Evolutionary conservation across 176 grass and related monocot genomes (phyloP).

Genomic region (Zizania latifolia): DNA sequence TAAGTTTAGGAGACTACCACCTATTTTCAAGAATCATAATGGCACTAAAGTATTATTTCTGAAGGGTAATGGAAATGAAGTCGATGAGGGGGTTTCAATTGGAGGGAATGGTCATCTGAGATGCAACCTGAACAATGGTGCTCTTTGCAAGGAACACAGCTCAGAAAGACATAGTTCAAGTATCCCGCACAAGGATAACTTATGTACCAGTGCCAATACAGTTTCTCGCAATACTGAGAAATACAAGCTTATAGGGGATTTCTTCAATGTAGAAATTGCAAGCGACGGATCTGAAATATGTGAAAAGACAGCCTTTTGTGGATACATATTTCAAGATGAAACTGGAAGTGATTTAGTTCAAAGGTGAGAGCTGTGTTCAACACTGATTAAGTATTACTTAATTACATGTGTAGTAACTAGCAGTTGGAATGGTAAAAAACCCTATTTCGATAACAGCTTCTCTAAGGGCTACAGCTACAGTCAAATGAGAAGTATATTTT

Average conservation of each 20-base stretch:
- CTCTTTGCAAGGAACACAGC: slow-evolving; percentile 15
- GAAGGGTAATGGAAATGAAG: slow-evolving; percentile 24
- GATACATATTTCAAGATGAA: slow-evolving; percentile 60
- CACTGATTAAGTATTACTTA: slow-evolving; percentile 17
- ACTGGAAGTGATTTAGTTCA: slow-evolving; percentile 30
- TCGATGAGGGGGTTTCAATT: slow-evolving; percentile 30
- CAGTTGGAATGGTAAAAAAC: slow-evolving; percentile 10
- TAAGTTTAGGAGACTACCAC: slow-evolving; percentile 48
- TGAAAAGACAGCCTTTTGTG: slow-evolving; percentile 62
- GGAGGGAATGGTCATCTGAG: slow-evolving; percentile 26
- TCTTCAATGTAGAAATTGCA: slow-evolving; percentile 61
- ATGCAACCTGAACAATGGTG: neutral
- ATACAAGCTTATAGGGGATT: slow-evolving; percentile 28
- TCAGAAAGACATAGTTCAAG: slow-evolving; percentile 24
- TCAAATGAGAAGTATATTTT: neutral
- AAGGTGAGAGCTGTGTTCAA: slow-evolving; percentile 44
- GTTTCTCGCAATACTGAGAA: slow-evolving; percentile 20
- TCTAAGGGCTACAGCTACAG: neutral
- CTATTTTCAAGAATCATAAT: slow-evolving; percentile 52
- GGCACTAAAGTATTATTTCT: slow-evolving; percentile 23
- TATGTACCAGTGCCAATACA: neutral
- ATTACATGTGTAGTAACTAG: neutral
- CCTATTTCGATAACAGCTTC: neutral
- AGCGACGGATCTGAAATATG: slow-evolving; percentile 53
- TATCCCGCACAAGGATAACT: slow-evolving; percentile 17